Conservation (phyloP, 2,329 filamentous ascomycete species). For the Penicillium sp. region DNA sequence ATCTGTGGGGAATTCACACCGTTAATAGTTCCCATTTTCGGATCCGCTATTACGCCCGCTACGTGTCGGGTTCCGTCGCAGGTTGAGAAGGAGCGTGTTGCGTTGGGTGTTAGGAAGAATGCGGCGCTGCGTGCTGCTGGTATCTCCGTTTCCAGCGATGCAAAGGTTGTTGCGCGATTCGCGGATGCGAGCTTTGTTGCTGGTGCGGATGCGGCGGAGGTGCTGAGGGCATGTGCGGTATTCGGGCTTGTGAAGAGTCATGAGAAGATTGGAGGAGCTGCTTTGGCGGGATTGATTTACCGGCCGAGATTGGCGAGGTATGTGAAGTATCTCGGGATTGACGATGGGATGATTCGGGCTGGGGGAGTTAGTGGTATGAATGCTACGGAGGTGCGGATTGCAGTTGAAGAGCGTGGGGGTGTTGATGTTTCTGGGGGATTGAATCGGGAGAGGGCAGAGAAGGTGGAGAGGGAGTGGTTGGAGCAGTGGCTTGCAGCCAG, state of each 20-base stretch:
- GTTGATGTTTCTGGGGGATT: conserved; percentile 31
- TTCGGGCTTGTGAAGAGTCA: conserved; percentile 35
- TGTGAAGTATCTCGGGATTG: conserved; percentile 66
- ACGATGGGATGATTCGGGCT: conserved; percentile 68
- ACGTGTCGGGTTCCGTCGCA: conserved; percentile 83
- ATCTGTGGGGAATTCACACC: conserved; percentile 87
- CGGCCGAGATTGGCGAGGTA: conserved; percentile 54
- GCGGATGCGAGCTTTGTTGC: conserved; percentile 22
- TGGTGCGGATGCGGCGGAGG: conserved; percentile 22
- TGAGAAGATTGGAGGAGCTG: conserved; percentile 44
- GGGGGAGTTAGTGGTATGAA: conserved; percentile 62
- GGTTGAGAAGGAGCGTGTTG: conserved; percentile 57
- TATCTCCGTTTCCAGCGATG: conserved; percentile 13
- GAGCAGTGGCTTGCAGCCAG: conserved; percentile 35
- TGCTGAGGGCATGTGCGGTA: conserved; percentile 38
- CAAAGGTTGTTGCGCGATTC: conserved; percentile 27
- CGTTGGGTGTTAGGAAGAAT: conserved; percentile 51
- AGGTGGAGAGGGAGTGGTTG: conserved; percentile 39
- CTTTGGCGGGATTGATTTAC: conserved; percentile 50
- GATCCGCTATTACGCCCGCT: conserved; percentile 70
- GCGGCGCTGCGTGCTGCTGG: conserved; percentile 22
- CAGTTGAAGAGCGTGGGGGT: conserved; percentile 68
- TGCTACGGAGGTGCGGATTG: conserved; percentile 66
- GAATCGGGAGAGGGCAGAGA: conserved; percentile 28
- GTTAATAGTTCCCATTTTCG: conserved; percentile 71